Conservation (phyloP, 1,284 basidiomycete species). For the Caloboletus firmus region DNA sequence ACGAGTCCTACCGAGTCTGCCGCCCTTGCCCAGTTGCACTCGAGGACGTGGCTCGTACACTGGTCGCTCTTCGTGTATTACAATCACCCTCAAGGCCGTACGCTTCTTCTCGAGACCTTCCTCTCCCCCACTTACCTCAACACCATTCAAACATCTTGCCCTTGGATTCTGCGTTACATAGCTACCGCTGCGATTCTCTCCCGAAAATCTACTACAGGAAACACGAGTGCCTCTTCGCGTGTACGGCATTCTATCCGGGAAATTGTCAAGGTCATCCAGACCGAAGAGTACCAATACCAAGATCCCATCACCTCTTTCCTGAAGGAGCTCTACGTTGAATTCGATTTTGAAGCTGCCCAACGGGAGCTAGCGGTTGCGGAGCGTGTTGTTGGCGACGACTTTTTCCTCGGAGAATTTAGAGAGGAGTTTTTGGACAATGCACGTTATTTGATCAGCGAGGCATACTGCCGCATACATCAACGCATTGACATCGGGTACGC, state of each 20-base stretch:
- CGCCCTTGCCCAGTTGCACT: conserved; percentile 83
- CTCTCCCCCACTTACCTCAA: conserved; percentile 95
- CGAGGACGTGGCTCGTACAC: conserved; percentile 96
- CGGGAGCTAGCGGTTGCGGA: conserved; percentile 79
- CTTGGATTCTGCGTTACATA: conserved; percentile 95
- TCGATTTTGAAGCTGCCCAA: conserved; percentile 89
- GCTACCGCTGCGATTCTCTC: conserved; percentile 91
- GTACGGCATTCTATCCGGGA: conserved; percentile 85
- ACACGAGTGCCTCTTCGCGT: conserved; percentile 58
- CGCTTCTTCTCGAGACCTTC: conserved; percentile 96
- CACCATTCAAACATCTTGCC: conserved; percentile 95
- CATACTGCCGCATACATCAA: conserved; percentile 97
- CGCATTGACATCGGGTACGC: conserved; percentile 91
- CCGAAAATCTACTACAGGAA: conserved; percentile 62
- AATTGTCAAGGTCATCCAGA: conserved; percentile 87
- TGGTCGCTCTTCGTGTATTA: conserved; percentile 99
- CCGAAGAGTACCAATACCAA: conserved; percentile 92
- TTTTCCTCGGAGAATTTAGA: conserved; percentile 89
- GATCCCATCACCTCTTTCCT: conserved; percentile 95
- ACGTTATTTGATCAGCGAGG: conserved; percentile 92
- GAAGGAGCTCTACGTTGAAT: conserved; percentile 91
- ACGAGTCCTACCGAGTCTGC: conserved; percentile 52
- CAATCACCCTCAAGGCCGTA: conserved; percentile 91
- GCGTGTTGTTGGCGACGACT: conserved; percentile 86
- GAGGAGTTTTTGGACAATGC: conserved; percentile 97